Evolutionary conservation across 73 alveolate species (phyloP).

Genomic region (Strombidium stylifer): DNA sequence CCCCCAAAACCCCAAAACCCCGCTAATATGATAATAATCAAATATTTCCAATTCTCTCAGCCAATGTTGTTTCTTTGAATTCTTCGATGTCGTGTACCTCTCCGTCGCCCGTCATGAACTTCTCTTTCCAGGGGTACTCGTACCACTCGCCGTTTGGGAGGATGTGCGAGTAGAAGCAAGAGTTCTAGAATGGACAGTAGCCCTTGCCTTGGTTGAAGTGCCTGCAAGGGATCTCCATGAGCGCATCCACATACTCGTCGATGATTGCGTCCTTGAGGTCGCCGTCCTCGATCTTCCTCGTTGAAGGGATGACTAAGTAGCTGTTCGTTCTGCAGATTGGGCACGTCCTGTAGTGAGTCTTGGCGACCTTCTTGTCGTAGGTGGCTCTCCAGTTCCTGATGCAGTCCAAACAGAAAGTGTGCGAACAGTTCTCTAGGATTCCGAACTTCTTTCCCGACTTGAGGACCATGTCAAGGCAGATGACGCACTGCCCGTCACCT

Average conservation of each 20-base stretch:
- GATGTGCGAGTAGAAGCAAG: slow-evolving; percentile 65
- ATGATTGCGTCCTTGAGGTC: slow-evolving; percentile 52
- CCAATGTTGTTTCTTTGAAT: too few relatives aligned
- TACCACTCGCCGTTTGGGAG: slow-evolving; percentile 32
- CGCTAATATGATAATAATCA: too few relatives aligned
- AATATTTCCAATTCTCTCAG: too few relatives aligned
- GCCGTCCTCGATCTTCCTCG: slow-evolving; percentile 42
- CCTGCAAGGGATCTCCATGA: slow-evolving; percentile 63
- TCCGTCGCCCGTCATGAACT: too few relatives aligned
- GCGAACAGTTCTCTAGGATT: slow-evolving; percentile 62
- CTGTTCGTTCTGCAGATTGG: slow-evolving; percentile 66
- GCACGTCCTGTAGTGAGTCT: slow-evolving; percentile 59
- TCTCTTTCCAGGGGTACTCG: slow-evolving; percentile 43
- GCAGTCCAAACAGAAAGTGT: slow-evolving; percentile 70
- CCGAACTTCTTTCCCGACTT: slow-evolving; percentile 62
- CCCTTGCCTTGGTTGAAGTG: slow-evolving; percentile 72
- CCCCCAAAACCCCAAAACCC: too few relatives aligned
- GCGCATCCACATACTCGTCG: slow-evolving; percentile 35
- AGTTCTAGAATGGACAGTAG: slow-evolving; percentile 65
- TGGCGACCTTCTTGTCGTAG: slow-evolving; percentile 21
- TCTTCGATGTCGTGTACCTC: too few relatives aligned
- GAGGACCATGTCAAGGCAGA: slow-evolving; percentile 51
- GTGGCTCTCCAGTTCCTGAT: slow-evolving; percentile 72
- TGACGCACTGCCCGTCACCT: slow-evolving; percentile 66
- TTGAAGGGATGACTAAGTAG: slow-evolving; percentile 54